Conservation (phyloP, 805 yeast genomes). For the Candida pseudoglaebosa region DNA sequence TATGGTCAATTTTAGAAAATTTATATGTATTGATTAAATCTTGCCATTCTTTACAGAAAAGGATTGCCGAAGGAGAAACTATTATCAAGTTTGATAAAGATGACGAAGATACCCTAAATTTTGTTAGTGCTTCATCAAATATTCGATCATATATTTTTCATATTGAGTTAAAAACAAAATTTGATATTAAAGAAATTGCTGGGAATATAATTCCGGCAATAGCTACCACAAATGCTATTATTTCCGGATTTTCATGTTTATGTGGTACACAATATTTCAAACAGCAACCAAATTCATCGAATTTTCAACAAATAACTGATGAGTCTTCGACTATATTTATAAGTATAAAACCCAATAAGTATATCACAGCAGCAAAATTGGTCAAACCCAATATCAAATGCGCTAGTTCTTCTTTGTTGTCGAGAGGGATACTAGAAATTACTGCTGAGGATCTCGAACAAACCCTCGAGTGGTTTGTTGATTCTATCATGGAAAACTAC, state of each 20-base stretch:
- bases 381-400: constrained; percentile 68
- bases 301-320: constrained; percentile 21
- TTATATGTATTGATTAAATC: constrained; percentile 53
- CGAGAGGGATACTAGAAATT: constrained; percentile 47
- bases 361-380: constrained; percentile 60
- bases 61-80: constrained; percentile 38
- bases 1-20: constrained; percentile 65
- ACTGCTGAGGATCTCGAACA: constrained; percentile 20
- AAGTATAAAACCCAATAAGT: constrained; percentile 50
- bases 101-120: constrained; percentile 84
- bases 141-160: constrained; percentile 67
- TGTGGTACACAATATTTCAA: constrained; percentile 57
- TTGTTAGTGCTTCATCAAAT: constrained; percentile 84
- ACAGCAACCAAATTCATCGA: constrained; percentile 21
- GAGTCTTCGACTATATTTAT: constrained; percentile 33
- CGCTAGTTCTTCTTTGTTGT: constrained; percentile 55
- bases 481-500: constrained; percentile 44
- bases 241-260: constrained; percentile 83
- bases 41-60: constrained; percentile 44
- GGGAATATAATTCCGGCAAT: constrained; percentile 98
- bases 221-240: constrained; percentile 95
- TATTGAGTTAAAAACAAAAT: constrained; percentile 69
- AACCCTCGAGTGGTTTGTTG: constrained; percentile 51
- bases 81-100: constrained; percentile 82
- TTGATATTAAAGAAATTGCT: constrained; percentile 90